Percentiles rank a stretch among this genome's conserved stretches.
phyloP scores from a whole-genome alignment of 345 rosid genomes.

The Salix suchowensis region DNA sequence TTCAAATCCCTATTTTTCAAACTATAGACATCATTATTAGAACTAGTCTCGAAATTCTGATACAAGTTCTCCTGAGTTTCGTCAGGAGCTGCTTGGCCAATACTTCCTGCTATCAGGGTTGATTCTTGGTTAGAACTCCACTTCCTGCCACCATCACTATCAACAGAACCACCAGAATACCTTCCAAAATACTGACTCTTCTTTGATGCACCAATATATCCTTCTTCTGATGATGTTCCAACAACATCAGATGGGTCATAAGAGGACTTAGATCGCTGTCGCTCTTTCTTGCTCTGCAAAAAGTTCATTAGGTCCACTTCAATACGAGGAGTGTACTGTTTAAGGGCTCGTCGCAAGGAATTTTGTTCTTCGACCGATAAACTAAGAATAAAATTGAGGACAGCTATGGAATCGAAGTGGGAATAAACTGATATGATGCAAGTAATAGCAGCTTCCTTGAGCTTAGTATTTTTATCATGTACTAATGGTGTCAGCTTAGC shows the following conservation, averaged over 20 bases:
- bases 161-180: constrained; percentile 74
- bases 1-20: constrained; percentile 51
- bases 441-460: constrained; percentile 86
- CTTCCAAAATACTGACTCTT: constrained; percentile 71
- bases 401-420: constrained; percentile 80
- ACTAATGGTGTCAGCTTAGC: constrained; percentile 80
- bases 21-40: constrained; percentile 39
- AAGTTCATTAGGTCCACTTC: constrained; percentile 96
- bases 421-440: constrained; percentile 92
- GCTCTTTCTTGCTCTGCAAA: constrained; percentile 89
- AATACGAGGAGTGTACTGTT: constrained; percentile 91
- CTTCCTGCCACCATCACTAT: constrained; percentile 76
- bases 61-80: constrained; percentile 65
- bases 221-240: constrained; percentile 96
- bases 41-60: constrained; percentile 54
- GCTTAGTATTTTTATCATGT: constrained; percentile 88
- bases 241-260: constrained; percentile 86
- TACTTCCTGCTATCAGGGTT: constrained; percentile 34
- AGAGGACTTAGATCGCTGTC: constrained; percentile 75
- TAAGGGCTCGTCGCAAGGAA: constrained; percentile 85
- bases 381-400: constrained; percentile 88
- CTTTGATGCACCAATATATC: constrained; percentile 57
- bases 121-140: constrained; percentile 83
- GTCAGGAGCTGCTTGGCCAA: constrained; percentile 47
- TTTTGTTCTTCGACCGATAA: constrained; percentile 96